These are phyloP conservation scores for Mortierella claussenii DNA, from an alignment of 192 early-diverging fungal genomes.

Conservation along the genomic window DNA sequence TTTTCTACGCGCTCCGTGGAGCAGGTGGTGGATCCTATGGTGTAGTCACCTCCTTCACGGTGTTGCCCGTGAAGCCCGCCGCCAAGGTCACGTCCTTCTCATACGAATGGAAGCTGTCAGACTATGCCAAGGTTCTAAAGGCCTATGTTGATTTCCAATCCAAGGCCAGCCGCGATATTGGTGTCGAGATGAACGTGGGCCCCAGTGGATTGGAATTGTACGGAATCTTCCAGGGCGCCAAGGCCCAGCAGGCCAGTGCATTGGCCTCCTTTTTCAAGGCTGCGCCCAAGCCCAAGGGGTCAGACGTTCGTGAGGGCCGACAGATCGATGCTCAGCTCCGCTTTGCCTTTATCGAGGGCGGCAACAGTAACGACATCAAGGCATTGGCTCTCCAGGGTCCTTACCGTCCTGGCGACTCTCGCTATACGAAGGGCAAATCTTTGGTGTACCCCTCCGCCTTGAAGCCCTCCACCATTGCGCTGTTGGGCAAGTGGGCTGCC, in stretches of 20 bases:
- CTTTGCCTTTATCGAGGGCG: slow-evolving; percentile 18
- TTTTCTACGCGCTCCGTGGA: slow-evolving; percentile 73
- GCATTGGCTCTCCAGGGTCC: slow-evolving; percentile 17
- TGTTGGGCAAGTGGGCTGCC: slow-evolving; percentile 35
- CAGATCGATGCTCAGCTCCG: slow-evolving; percentile 41
- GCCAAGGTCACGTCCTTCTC: slow-evolving; percentile 48
- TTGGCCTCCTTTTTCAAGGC: slow-evolving; percentile 28
- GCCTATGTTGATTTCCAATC: slow-evolving; percentile 22
- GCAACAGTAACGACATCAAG: slow-evolving; percentile 20
- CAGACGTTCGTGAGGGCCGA: slow-evolving; percentile 26
- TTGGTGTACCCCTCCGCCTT: slow-evolving; percentile 34
- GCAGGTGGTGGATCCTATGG: slow-evolving; percentile 65
- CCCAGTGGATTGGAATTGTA: slow-evolving; percentile 23
- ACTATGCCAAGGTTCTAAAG: slow-evolving; percentile 24
- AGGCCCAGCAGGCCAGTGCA: slow-evolving; percentile 11
- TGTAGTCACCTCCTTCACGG: slow-evolving; percentile 55
- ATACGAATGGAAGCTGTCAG: slow-evolving; percentile 22
- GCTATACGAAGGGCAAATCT: slow-evolving; percentile 40
- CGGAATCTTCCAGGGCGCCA: slow-evolving; percentile 46
- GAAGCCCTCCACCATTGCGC: slow-evolving; percentile 25
- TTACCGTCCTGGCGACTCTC: slow-evolving; percentile 28
- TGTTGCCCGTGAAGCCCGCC: slow-evolving; percentile 39
- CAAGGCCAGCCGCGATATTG: slow-evolving; percentile 33
- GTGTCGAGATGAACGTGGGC: slow-evolving; percentile 47
- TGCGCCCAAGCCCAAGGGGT: slow-evolving; percentile 5